A percentile compares a stretch with the other conserved stretches of the same genome.
Conservation (phyloP, 352 stramenopile genomes). For the Ophiocytium majus region DNA sequence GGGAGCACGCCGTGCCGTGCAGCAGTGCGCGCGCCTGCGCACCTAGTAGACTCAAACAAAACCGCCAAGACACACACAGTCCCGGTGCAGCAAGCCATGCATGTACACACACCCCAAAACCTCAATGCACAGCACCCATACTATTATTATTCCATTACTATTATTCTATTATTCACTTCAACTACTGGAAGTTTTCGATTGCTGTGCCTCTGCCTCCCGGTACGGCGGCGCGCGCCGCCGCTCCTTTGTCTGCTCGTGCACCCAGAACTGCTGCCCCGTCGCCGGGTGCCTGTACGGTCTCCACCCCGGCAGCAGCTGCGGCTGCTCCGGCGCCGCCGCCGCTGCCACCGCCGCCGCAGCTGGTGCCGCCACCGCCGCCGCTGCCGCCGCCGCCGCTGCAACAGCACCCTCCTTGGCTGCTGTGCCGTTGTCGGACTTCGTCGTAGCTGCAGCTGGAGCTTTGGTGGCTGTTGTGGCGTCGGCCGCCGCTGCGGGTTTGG, state of each 20-base stretch:
- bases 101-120: too few relatives aligned
- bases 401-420: background rate
- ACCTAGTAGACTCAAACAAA: too few relatives aligned
- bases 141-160: too few relatives aligned
- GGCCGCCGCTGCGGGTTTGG: background rate
- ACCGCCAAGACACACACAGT: too few relatives aligned
- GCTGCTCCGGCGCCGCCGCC: background rate
- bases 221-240: background rate
- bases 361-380: background rate
- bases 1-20: too few relatives aligned
- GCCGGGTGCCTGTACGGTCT: background rate
- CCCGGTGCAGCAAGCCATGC: too few relatives aligned
- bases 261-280: conserved; percentile 13
- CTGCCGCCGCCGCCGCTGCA: background rate
- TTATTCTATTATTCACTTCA: too few relatives aligned
- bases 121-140: too few relatives aligned
- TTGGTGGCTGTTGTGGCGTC: background rate
- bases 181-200: too few relatives aligned
- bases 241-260: conserved; percentile 6
- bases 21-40: too few relatives aligned
- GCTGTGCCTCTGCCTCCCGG: too few relatives aligned
- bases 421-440: background rate
- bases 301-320: background rate
- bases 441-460: background rate
- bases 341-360: too few relatives aligned